Percentiles rank a stretch among this genome's conserved stretches.
These are phyloP conservation scores for Verbena officinalis DNA, from an alignment of 257 asterid genomes.

Conservation along the genomic window DNA sequence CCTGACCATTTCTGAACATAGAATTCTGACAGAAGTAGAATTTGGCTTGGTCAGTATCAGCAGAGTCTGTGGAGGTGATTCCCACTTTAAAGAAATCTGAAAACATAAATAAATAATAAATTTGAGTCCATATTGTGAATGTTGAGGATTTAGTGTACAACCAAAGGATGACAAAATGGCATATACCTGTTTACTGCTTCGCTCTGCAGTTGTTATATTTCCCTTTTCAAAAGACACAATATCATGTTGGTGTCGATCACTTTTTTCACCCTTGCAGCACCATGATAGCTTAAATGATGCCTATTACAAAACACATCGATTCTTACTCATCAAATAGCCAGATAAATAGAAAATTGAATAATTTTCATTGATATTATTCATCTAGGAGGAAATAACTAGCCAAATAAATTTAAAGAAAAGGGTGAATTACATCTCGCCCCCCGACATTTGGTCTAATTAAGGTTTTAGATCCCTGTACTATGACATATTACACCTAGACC, in stretches of 20 bases:
- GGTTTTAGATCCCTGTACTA: too few species aligned
- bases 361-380: neutral
- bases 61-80: slow-evolving; percentile 83
- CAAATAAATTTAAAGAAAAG: neutral
- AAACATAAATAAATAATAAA: slow-evolving; percentile 39
- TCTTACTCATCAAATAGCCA: neutral
- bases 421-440: too few species aligned
- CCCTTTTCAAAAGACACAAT: slow-evolving; percentile 96
- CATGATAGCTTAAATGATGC: slow-evolving; percentile 93
- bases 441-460: too few species aligned
- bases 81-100: slow-evolving; percentile 94
- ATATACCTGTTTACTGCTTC: slow-evolving; percentile 94
- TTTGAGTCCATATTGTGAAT: neutral
- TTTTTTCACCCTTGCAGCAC: slow-evolving; percentile 91
- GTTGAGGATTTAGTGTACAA: slow-evolving; percentile 8
- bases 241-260: slow-evolving; percentile 89
- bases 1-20: slow-evolving; percentile 89
- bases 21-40: slow-evolving; percentile 65
- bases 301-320: slow-evolving; percentile 43
- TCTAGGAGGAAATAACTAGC: neutral
- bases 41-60: slow-evolving; percentile 89
- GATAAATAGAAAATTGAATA: slow-evolving; percentile 14
- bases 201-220: slow-evolving; percentile 88
- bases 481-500: too few species aligned
- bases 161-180: slow-evolving; percentile 2